Conservation (phyloP, 2,329 filamentous ascomycete genomes). For the Dactylellina sp. region DNA sequence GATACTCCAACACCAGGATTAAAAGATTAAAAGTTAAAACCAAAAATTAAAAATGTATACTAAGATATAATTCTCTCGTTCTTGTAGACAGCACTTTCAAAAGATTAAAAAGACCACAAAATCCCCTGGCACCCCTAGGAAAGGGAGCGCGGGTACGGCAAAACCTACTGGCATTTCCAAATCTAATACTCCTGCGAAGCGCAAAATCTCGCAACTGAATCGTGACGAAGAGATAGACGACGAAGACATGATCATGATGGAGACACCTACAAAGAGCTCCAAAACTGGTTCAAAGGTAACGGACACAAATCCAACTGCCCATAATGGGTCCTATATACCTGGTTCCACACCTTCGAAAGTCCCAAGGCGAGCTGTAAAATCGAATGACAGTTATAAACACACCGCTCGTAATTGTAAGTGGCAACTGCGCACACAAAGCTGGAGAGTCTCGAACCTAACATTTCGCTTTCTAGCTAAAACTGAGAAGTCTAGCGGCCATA, state of each 20-base stretch:
- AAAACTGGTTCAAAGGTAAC: slow-evolving; percentile 3
- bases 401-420: slow-evolving; percentile 28
- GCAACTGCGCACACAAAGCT: not conserved
- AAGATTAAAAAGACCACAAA: slow-evolving; percentile 57
- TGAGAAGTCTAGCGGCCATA: slow-evolving; percentile 50
- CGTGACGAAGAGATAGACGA: slow-evolving; percentile 29
- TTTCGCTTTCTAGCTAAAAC: slow-evolving; percentile 35
- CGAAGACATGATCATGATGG: slow-evolving; percentile 42
- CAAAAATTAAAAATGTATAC: not conserved
- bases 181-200: slow-evolving; percentile 20
- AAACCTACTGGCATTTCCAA: slow-evolving; percentile 34
- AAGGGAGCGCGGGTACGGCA: slow-evolving; percentile 10
- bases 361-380: slow-evolving; percentile 15
- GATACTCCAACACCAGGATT: not conserved
- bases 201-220: slow-evolving; percentile 33
- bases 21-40: not conserved
- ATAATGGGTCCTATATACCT: not conserved
- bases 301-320: not conserved
- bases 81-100: slow-evolving; percentile 58
- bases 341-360: slow-evolving; percentile 3
- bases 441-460: not conserved
- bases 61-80: not conserved
- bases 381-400: slow-evolving; percentile 5
- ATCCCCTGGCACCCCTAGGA: slow-evolving; percentile 26
- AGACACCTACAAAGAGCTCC: slow-evolving; percentile 36